Percentiles rank a stretch among this genome's conserved stretches.
Conservation (phyloP, 371 early-diverging fungal genomes). For the Actinomucor elegans region DNA sequence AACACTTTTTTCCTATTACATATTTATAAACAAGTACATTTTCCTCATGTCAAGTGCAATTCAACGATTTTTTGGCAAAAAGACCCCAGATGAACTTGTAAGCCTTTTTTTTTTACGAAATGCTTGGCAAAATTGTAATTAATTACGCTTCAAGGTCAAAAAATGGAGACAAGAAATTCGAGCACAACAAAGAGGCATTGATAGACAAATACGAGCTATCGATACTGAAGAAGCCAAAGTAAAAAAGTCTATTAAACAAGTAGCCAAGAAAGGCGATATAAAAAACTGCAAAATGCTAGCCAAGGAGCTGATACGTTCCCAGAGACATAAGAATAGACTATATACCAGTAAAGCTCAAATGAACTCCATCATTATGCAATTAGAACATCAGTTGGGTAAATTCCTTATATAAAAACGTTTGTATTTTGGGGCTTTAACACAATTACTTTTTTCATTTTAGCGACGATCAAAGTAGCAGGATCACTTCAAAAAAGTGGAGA, state of each 20-base stretch:
- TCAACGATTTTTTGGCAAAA: slow-evolving; percentile 66
- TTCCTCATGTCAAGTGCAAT: slow-evolving; percentile 51
- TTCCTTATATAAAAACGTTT: neutral
- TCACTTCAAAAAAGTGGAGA: slow-evolving; percentile 84
- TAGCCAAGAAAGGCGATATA: slow-evolving; percentile 85
- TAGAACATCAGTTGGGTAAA: slow-evolving; percentile 85
- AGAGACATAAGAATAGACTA: slow-evolving; percentile 79
- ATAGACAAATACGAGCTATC: slow-evolving; percentile 80
- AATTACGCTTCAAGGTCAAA: slow-evolving; percentile 64
- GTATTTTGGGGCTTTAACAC: too few relatives aligned
- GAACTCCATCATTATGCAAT: slow-evolving; percentile 87
- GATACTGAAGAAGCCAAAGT: slow-evolving; percentile 84
- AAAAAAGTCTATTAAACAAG: slow-evolving; percentile 76
- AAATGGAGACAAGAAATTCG: slow-evolving; percentile 91
- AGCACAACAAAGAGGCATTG: slow-evolving; percentile 84
- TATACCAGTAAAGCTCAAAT: slow-evolving; percentile 91
- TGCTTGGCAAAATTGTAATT: neutral
- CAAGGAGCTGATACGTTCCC: slow-evolving; percentile 80
- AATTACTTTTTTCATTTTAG: slow-evolving; percentile 32
- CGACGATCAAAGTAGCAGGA: slow-evolving; percentile 87
- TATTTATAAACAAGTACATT: too few relatives aligned
- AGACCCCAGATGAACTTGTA: slow-evolving; percentile 66
- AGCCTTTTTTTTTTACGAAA: neutral
- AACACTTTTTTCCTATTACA: too few relatives aligned
- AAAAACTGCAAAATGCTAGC: slow-evolving; percentile 80